Evolutionary conservation across 148 eudicot species (phyloP).

Genomic region (Vaccinium vitisidaea): DNA sequence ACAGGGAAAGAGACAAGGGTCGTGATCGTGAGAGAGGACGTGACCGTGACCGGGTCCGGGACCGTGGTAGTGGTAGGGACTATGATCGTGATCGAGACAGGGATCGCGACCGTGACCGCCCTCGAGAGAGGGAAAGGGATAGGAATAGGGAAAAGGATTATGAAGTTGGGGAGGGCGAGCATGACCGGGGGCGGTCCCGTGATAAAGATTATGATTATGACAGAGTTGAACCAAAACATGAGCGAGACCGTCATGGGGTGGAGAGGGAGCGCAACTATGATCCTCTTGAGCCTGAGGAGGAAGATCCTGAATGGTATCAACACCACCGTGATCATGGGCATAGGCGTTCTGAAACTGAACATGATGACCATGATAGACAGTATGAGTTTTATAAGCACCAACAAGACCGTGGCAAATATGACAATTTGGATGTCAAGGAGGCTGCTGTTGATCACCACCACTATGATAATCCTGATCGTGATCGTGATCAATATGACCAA

Average conservation of each 20-base stretch:
- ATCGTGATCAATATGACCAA: slow-evolving; percentile 44
- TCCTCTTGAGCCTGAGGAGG: slow-evolving; percentile 49
- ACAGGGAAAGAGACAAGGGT: slow-evolving; percentile 53
- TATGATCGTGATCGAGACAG: slow-evolving; percentile 46
- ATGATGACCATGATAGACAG: slow-evolving; percentile 39
- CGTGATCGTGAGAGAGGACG: slow-evolving; percentile 58
- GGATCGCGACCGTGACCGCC: slow-evolving; percentile 32
- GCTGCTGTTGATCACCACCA: slow-evolving; percentile 40
- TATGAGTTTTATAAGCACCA: slow-evolving; percentile 48
- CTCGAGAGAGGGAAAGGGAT: slow-evolving; percentile 56
- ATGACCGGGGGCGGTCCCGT: slow-evolving; percentile 72
- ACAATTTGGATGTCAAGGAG: slow-evolving; percentile 32
- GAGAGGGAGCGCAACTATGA: slow-evolving; percentile 54
- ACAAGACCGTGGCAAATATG: slow-evolving; percentile 38
- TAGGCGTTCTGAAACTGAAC: slow-evolving; percentile 34
- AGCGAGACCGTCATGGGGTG: slow-evolving; percentile 50
- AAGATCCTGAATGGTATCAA: slow-evolving; percentile 54
- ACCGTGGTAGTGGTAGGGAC: slow-evolving; percentile 49
- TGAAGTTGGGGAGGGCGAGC: slow-evolving; percentile 51
- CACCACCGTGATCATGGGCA: slow-evolving; percentile 52
- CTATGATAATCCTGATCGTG: slow-evolving; percentile 43
- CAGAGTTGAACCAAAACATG: slow-evolving; percentile 56
- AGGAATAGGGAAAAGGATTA: slow-evolving; percentile 57
- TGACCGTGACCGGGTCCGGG: slow-evolving; percentile 51
- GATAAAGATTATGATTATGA: slow-evolving; percentile 77